These are phyloP conservation scores for Chloris gayana DNA, from an alignment of 176 grass and related monocot genomes.

Conservation along the genomic window DNA sequence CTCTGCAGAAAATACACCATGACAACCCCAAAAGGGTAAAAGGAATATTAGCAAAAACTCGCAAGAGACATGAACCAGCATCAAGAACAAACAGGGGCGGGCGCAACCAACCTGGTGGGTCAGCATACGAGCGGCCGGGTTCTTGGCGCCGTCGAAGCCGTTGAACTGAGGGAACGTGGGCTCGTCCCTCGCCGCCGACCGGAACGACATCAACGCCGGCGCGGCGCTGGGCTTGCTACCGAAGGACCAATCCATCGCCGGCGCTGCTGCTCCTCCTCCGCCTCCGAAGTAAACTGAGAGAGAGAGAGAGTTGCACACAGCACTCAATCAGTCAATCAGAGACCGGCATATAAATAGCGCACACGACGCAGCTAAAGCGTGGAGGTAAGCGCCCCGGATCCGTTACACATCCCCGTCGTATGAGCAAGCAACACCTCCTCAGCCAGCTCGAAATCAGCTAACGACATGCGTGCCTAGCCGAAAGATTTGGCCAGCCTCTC, in stretches of 20 bases:
- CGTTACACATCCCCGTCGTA: conserved; percentile 41
- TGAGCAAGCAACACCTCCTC: background rate
- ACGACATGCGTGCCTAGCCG: background rate
- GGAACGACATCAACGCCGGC: conserved; percentile 70
- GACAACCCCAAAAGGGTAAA: background rate
- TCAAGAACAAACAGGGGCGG: no score
- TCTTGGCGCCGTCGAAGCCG: conserved; percentile 39
- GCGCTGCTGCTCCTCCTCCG: conserved; percentile 15
- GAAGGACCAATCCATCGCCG: conserved; percentile 72
- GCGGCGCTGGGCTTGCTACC: conserved; percentile 40
- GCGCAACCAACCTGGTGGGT: conserved; percentile 51
- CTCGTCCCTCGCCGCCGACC: conserved; percentile 52
- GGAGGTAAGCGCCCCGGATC: conserved; percentile 22
- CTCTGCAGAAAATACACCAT: conserved; percentile 39
- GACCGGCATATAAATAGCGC: background rate
- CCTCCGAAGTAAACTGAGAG: conserved; percentile 52
- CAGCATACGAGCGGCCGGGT: conserved; percentile 28
- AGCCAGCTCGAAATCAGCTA: conserved; percentile 20
- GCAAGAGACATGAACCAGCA: no score
- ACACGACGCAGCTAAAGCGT: background rate
- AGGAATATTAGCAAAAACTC: background rate
- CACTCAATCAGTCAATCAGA: conserved; percentile 4
- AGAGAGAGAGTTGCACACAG: background rate
- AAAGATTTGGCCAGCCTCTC: conserved; percentile 46
- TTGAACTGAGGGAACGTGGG: conserved; percentile 43